Base-by-base conservation (phyloP, 768 basidiomycete genomes). In the Cubamyces lactineus region DNA sequence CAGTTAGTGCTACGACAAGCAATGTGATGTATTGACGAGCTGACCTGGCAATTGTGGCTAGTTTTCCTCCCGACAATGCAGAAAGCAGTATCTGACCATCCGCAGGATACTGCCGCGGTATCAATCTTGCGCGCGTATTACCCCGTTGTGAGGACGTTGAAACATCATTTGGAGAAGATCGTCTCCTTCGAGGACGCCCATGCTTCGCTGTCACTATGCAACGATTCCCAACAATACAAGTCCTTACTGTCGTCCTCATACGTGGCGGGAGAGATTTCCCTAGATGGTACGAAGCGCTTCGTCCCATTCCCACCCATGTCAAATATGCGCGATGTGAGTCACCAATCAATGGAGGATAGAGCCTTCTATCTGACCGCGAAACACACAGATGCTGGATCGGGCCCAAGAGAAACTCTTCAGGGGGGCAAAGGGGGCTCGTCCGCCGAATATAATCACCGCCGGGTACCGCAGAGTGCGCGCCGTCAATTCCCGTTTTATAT, bases 401-500 rank as follows among this genome's bases (percentile, higher is more conserved):
- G 86, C 84, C 4, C 87, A 89, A 66, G 80, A 80, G 57, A 78
- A 75, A 40, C 71, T 91, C 8, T 81, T 90, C 50, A 71, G 70
- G 5, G 66, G 67, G 21, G 66, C 71, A 49, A 77, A 70, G 24
- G 74, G 72, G 40, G 24, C 67, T n/a, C 76, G 75, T 34, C 72
- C 79, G 16, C 75, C 77, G 1, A 88, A 91, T 67, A 77, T 92
- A 1, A 81, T 93, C 30, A 86, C 86, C 0, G 65, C 78, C 13
- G 91, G 91, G 2, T 92, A 91, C 71, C 77, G 82, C 30, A 73
- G 81, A 54, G 89, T 86, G 67, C 61, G 81, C 70, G 23, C 3
- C 38, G 41, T 7, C 23, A 11, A 39, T 16, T 21, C 16, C 30
- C 15, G 26, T 59, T 38, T 5, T 17, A 21, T 13, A 34, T 13